Percentiles rank a stretch among this genome's conserved stretches.
Evolutionary conservation across 441 rosid genomes (phyloP).

Genomic region (Adansonia madagascariensis): DNA sequence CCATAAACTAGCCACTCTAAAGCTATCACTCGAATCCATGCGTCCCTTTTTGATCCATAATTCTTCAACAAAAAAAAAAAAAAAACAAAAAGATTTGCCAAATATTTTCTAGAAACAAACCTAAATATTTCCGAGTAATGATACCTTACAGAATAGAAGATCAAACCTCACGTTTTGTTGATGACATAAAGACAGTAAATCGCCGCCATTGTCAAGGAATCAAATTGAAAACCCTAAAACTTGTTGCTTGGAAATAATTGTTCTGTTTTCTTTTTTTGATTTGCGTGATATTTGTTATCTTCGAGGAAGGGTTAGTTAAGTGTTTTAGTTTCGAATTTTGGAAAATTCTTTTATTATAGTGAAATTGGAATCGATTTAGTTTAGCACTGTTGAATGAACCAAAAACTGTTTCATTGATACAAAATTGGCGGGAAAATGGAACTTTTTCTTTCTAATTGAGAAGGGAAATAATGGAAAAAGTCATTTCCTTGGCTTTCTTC

Average conservation of each 20-base stretch:
- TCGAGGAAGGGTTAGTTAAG: slow-evolving; percentile 79
- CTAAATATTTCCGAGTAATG: background rate
- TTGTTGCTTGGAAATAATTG: background rate
- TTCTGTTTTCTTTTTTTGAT: background rate
- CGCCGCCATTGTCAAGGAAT: slow-evolving; percentile 58
- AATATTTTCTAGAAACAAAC: slow-evolving; percentile 9
- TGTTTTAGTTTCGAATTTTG: background rate
- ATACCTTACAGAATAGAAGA: slow-evolving; percentile 69
- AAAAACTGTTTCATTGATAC: background rate
- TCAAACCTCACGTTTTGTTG: slow-evolving; percentile 91
- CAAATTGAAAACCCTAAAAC: slow-evolving; percentile 5
- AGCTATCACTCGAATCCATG: slow-evolving; percentile 93
- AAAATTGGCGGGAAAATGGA: background rate
- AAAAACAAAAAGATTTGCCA: background rate
- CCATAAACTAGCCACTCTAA: slow-evolving; percentile 94
- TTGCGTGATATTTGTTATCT: slow-evolving; percentile 76
- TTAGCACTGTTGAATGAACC: background rate
- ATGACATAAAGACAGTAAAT: slow-evolving; percentile 83
- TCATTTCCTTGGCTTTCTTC: slow-evolving; percentile 7
- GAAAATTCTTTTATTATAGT: background rate
- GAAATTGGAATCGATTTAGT: background rate
- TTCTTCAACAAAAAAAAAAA: slow-evolving; percentile 43
- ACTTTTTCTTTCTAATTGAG: background rate
- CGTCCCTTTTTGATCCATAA: slow-evolving; percentile 80
- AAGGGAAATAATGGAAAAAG: background rate